These are phyloP conservation scores for Xylaria palmicola DNA, from an alignment of 495 filamentous ascomycete species.

Conservation along the genomic window DNA sequence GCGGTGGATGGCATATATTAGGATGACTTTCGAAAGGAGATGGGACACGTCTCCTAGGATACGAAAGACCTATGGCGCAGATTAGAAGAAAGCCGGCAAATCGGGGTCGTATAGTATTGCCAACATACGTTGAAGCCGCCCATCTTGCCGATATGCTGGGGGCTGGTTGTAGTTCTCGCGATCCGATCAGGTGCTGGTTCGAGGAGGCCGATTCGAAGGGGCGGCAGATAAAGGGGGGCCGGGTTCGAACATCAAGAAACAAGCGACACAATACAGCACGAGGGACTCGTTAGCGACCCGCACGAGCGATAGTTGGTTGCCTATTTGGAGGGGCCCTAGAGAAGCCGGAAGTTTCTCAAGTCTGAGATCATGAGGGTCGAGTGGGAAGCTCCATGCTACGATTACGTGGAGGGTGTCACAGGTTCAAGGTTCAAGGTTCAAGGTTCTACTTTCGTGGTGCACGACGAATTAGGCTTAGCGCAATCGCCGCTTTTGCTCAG, in stretches of 20 bases:
- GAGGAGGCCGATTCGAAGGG: neutral
- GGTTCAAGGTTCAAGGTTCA: no score
- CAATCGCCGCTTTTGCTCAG: no score
- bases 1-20: slow-evolving; percentile 87
- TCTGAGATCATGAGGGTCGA: slow-evolving; percentile 8
- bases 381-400: neutral
- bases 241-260: neutral
- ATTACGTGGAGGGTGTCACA: neutral
- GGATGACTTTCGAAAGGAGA: slow-evolving; percentile 77
- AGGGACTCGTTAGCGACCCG: neutral
- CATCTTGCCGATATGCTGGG: slow-evolving; percentile 11
- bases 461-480: no score
- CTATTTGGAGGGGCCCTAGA: neutral
- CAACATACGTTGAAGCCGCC: slow-evolving; percentile 17
- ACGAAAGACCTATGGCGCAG: slow-evolving; percentile 65
- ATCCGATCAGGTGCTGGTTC: neutral
- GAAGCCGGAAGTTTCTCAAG: neutral
- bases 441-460: no score
- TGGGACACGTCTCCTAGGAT: slow-evolving; percentile 81
- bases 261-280: neutral
- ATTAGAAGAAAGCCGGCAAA: neutral
- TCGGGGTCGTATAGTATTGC: neutral
- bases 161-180: neutral
- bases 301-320: slow-evolving; percentile 2
- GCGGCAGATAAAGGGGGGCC: neutral